Evolutionary conservation across 2,329 filamentous ascomycete genomes (phyloP).

Genomic region (Emergomyces africanus): DNA sequence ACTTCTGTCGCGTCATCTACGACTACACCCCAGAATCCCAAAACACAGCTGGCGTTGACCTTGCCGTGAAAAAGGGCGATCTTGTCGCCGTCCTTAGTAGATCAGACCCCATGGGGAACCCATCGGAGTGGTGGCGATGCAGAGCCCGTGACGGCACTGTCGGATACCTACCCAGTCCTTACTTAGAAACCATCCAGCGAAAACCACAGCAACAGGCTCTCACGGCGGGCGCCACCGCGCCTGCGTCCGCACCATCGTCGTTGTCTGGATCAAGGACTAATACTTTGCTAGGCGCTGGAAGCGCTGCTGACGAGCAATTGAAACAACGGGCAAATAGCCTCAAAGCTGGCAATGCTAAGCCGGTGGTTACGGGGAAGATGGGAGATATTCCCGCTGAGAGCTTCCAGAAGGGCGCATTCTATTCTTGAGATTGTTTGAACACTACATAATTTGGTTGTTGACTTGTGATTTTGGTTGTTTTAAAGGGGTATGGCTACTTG

Average conservation of each 20-base stretch:
- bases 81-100: conserved; percentile 90
- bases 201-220: conserved; percentile 29
- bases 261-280: background rate
- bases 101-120: conserved; percentile 78
- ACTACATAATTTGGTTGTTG: conserved; percentile 2
- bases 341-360: conserved; percentile 21
- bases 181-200: conserved; percentile 64
- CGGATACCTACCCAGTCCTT: conserved; percentile 84
- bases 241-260: background rate
- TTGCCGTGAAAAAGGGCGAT: conserved; percentile 88
- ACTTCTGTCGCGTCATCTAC: conserved; percentile 90
- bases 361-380: conserved; percentile 44
- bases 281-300: background rate
- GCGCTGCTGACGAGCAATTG: conserved; percentile 5
- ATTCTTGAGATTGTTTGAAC: conserved; percentile 36
- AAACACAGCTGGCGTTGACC: conserved; percentile 57
- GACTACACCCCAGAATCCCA: conserved; percentile 75
- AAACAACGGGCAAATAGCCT: conserved; percentile 20
- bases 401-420: conserved; percentile 59
- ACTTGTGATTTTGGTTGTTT: conserved; percentile 5
- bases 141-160: conserved; percentile 77
- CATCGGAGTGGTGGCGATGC: conserved; percentile 96
- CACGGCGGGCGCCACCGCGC: conserved; percentile 18
- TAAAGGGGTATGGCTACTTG: background rate
- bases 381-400: conserved; percentile 55